Evolutionary conservation across 139 green algal genomes (phyloP), one percentile per base, ranked within the genome.

Genomic region (Tetraselmis chui): DNA sequence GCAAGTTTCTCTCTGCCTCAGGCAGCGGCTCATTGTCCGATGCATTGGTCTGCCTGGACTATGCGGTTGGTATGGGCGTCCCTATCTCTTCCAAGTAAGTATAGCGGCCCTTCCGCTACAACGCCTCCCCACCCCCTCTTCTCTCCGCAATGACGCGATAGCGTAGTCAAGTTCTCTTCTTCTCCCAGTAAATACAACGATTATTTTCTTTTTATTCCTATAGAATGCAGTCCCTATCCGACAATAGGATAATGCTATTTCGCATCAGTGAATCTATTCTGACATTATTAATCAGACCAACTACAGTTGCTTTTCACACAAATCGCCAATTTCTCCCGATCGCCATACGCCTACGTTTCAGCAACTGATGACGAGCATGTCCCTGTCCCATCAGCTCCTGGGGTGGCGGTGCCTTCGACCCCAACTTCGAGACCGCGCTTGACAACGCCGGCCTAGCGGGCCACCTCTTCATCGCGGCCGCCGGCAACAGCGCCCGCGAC

Each of bases 1-100:
- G 86, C 74, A 89, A 89, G 78, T 79, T 86, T 1, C 27, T 88
- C n/a, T 83, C 84, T 45, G 80, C 79, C 31, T 29, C 32, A 5
- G 85, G 78, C 1, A 67, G 30, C 5, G 85, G 82, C 25, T 75
- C 45, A 30, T 77, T 84, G 28, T 85, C 82, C 32, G 82, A 86
- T 18, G 87, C 86, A 29, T 30, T 89, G 31, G 30, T 2, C 74
- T 77, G 26, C 74, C n/a, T 77, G 26, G 80, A 85, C 23, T 89
- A 89, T 59, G 81, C 82, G 24, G 11, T 82, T 45, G 2, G 74
- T 30, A 87, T 86, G 80, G 81, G 81, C 31, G 85, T 78, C 27
- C 78, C 78, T 27, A 84, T 89, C 31, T 31, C 74, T 25, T 77
- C 74, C 45, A 67, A 67, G 45, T 67, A 18, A 67, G 45, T 18